phyloP scores from a whole-genome alignment of 2,329 filamentous ascomycete species.

The Metarhizium sp. region DNA sequence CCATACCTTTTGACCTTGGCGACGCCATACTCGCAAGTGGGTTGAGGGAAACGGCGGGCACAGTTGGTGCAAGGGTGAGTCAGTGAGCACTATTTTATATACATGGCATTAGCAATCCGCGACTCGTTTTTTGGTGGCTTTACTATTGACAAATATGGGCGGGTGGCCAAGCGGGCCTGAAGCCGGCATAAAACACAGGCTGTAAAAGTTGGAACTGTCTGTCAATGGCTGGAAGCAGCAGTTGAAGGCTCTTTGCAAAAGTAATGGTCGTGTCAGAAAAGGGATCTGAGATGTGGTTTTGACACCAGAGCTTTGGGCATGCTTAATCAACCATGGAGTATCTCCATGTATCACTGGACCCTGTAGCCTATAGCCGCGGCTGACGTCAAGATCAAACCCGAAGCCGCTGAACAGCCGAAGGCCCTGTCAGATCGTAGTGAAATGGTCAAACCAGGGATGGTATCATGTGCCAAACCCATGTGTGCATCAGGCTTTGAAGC shows the following conservation, averaged over 20 bases:
- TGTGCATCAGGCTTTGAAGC: not conserved
- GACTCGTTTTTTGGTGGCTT: not conserved
- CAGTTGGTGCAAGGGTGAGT: constrained; percentile 46
- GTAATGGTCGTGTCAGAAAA: too few species aligned
- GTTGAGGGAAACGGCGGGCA: constrained; percentile 40
- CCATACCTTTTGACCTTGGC: constrained; percentile 15
- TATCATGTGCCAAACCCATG: not conserved
- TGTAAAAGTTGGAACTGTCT: too few species aligned
- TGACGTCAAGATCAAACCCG: not conserved
- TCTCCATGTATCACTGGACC: too few species aligned
- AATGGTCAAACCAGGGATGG: not conserved
- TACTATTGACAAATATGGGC: not conserved
- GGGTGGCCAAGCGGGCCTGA: not conserved
- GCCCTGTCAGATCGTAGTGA: not conserved
- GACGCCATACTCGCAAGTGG: constrained; percentile 35
- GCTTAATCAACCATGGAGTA: too few species aligned
- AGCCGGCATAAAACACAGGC: too few species aligned
- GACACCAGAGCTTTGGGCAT: too few species aligned
- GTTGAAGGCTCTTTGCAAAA: too few species aligned
- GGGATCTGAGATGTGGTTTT: too few species aligned
- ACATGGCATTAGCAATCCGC: not conserved
- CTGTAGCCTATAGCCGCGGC: too few species aligned
- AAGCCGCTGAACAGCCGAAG: not conserved
- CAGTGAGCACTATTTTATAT: constrained; percentile 37
- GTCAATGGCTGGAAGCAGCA: too few species aligned